Conservation (phyloP, 129 eudicot species). For the Dittrichia graveolens region DNA sequence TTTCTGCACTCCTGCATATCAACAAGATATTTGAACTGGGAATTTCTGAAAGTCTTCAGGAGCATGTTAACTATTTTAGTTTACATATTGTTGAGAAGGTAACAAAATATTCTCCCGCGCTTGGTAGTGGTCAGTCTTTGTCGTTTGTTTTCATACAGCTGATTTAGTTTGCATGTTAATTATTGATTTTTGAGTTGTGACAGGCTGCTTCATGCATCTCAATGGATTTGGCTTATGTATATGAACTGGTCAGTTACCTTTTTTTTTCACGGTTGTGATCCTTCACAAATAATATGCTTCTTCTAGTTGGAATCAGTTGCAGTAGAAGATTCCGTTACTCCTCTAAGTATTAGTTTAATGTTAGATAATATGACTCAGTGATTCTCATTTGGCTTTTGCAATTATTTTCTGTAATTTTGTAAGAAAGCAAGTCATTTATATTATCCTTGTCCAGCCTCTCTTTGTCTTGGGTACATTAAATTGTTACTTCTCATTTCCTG, state of each 20-base stretch:
- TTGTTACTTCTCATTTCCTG: too few relatives aligned
- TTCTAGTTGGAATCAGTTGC: conserved; percentile 19
- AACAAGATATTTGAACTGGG: conserved; percentile 84
- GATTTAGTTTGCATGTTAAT: conserved; percentile 20
- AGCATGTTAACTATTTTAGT: conserved; percentile 48
- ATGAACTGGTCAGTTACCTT: conserved; percentile 68
- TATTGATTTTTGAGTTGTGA: conserved; percentile 21
- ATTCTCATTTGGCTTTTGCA: background rate
- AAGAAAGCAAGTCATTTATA: too few relatives aligned
- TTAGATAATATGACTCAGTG: background rate
- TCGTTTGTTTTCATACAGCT: conserved; percentile 16
- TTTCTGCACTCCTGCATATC: conserved; percentile 80
- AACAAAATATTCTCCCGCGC: conserved; percentile 11
- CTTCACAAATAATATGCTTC: conserved; percentile 13
- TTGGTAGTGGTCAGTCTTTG: conserved; percentile 16
- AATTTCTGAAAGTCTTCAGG: conserved; percentile 63
- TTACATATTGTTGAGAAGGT: conserved; percentile 75
- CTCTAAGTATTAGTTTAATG: background rate
- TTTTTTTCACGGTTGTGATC: background rate
- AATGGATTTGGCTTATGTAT: conserved; percentile 71
- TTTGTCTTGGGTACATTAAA: too few relatives aligned
- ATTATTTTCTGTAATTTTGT: background rate
- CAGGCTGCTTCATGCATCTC: conserved; percentile 81
- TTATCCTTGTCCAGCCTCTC: too few relatives aligned
- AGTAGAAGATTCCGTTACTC: background rate